Base-by-base conservation (phyloP, 495 filamentous ascomycete species). In the Staphylotrichum longicolle region DNA sequence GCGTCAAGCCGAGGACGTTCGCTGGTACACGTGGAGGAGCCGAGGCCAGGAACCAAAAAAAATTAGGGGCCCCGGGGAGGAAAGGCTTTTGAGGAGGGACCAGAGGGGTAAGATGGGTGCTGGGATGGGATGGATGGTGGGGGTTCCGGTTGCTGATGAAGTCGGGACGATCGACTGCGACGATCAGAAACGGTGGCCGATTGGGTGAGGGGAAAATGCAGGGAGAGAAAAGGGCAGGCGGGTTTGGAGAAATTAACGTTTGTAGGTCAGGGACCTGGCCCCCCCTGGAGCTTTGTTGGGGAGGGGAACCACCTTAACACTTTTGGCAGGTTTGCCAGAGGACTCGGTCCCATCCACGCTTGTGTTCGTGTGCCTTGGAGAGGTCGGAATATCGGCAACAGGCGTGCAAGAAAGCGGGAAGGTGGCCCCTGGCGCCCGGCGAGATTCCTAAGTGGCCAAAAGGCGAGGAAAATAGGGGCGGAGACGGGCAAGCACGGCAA, bases 381-480 rank as follows among this genome's bases (percentile, higher is more conserved):
- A 27, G 20, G 20, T 27, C 20, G 20, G 20, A 27, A 27, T 27
- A 27, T 27, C 20, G 20, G 20, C 20, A 27, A 27, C 20, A 27
- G 20, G 20, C 20, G 20, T 27, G 20, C 20, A 27, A 27, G 20
- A 27, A 1, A 27, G 20, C 20, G 20, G 20, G 20, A 27, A 27
- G 20, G 20, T 27, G 20, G 48, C 7, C 37, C 30, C 35, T 30
- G 20, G 8, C 35, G 20, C 7, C 32, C 7, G 34, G 46, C 1
- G 34, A 34, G 10, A 34, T 58, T 35, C n/a, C 47, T 53, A 10
- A 45, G n/a, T 37, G 55, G 44, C 35, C 53, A 32, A 47, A 58
- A 35, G 27, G 12, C n/a, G 7, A 20, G 39, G 48, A 48, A 39
- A 39, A 20, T 14, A 48, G 45, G 45, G 56, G 45, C 44, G 3